A percentile compares a stretch with the other conserved stretches of the same genome.
phyloP scores from a whole-genome alignment of 345 rosid species.

The Dipteronia sinensis region DNA sequence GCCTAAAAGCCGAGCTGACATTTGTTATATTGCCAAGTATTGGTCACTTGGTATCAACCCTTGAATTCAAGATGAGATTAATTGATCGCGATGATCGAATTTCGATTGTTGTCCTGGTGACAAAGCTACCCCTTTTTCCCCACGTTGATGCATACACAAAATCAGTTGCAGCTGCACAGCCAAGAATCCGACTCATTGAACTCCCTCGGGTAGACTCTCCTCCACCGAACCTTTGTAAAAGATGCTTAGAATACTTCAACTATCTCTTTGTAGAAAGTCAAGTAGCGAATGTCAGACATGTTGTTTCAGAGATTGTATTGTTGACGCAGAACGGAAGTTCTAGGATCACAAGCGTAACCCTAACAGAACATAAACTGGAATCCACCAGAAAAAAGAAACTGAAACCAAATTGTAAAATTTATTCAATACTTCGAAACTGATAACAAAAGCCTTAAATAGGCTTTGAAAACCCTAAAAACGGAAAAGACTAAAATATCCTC shows the following conservation, averaged over 20 bases:
- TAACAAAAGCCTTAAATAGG: no score
- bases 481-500: no score
- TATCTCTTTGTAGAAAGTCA: slow-evolving; percentile 17
- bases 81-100: slow-evolving; percentile 38
- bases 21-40: slow-evolving; percentile 32
- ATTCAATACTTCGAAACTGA: no score
- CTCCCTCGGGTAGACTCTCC: slow-evolving; percentile 38
- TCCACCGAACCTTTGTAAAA: slow-evolving; percentile 6
- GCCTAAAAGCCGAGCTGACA: slow-evolving; percentile 34
- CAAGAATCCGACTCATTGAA: slow-evolving; percentile 34
- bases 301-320: slow-evolving; percentile 12
- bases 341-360: no score
- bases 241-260: slow-evolving; percentile 21
- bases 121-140: slow-evolving; percentile 9
- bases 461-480: no score
- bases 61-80: slow-evolving; percentile 51
- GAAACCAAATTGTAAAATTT: no score
- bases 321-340: no score
- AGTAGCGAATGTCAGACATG: slow-evolving; percentile 17
- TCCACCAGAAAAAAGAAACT: no score
- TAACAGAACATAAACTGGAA: no score
- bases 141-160: slow-evolving; percentile 10
- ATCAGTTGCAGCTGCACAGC: slow-evolving; percentile 22
- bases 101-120: slow-evolving; percentile 30
- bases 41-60: slow-evolving; percentile 50